Conservation (phyloP, 805 yeast species). For the Candida palmyrensis region DNA sequence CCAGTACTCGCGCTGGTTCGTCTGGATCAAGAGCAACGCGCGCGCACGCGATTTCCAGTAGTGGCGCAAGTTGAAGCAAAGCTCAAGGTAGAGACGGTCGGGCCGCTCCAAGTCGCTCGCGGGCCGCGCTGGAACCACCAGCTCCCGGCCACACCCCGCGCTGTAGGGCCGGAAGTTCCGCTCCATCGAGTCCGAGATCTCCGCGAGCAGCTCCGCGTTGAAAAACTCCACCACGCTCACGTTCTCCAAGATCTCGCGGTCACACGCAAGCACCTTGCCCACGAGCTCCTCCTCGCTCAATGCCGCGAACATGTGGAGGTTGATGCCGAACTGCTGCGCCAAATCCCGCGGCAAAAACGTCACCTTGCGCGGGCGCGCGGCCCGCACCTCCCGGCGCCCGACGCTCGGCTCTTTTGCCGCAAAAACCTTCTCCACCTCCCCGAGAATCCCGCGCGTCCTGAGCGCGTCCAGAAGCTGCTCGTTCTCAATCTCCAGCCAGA, state of each 20-base stretch:
- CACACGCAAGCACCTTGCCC: conserved; percentile 68
- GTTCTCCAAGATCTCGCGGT: conserved; percentile 62
- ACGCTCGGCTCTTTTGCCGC: conserved; percentile 65
- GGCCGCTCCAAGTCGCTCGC: conserved; percentile 77
- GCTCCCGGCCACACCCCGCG: too few species aligned
- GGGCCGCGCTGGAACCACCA: conserved; percentile 32
- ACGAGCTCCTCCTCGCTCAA: conserved; percentile 63
- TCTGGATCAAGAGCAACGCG: conserved; percentile 65
- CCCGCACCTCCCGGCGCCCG: conserved; percentile 25
- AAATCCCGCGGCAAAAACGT: conserved; percentile 76
- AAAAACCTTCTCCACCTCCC: conserved; percentile 80
- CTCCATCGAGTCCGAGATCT: conserved; percentile 65
- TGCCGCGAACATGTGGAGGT: conserved; percentile 70
- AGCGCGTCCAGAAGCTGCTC: conserved; percentile 57
- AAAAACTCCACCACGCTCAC: conserved; percentile 80
- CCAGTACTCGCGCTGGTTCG: conserved; percentile 72
- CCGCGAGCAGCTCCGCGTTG: conserved; percentile 67
- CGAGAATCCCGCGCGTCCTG: conserved; percentile 70
- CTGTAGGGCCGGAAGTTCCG: conserved; percentile 78
- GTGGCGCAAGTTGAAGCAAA: conserved; percentile 75
- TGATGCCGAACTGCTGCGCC: conserved; percentile 93
- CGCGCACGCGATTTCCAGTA: conserved; percentile 93
- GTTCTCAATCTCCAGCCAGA: conserved; percentile 73
- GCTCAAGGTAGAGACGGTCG: conserved; percentile 77
- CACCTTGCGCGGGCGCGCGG: conserved; percentile 40